Evolutionary conservation across 192 early-diverging fungal species (phyloP).

Genomic region (Spinellus fusiger): DNA sequence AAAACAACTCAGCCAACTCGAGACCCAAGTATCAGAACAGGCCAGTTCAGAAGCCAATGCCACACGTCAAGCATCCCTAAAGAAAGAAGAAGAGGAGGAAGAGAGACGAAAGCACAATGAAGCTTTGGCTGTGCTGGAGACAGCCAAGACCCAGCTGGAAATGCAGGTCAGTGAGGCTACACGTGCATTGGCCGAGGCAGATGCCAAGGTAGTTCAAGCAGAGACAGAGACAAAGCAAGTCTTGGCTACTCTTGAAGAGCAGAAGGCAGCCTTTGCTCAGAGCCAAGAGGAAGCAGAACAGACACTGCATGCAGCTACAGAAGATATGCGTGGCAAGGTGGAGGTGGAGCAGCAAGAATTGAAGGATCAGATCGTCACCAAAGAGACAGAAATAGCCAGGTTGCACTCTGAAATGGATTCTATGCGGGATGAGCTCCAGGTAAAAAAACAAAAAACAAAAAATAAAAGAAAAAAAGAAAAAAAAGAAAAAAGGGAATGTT

Average conservation of each 20-base stretch:
- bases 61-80: background rate
- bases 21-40: background rate
- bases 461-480: background rate
- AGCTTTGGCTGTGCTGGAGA: background rate
- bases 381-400: constrained; percentile 5
- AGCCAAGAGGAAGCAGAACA: constrained; percentile 11
- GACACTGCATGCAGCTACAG: constrained; percentile 9
- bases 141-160: background rate
- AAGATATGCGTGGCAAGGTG: constrained; percentile 14
- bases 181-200: background rate
- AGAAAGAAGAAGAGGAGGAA: background rate
- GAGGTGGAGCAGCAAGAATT: constrained; percentile 13
- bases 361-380: constrained; percentile 1
- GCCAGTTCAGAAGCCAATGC: background rate
- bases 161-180: background rate
- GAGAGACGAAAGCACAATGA: background rate
- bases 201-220: background rate
- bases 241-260: constrained; percentile 5
- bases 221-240: background rate
- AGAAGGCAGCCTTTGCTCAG: background rate
- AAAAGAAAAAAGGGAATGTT: background rate
- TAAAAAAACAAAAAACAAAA: background rate
- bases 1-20: background rate
- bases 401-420: constrained; percentile 9
- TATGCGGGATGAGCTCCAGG: constrained; percentile 11